Conservation (phyloP, 2,329 filamentous ascomycete genomes). For the Alternaria burnsii region DNA sequence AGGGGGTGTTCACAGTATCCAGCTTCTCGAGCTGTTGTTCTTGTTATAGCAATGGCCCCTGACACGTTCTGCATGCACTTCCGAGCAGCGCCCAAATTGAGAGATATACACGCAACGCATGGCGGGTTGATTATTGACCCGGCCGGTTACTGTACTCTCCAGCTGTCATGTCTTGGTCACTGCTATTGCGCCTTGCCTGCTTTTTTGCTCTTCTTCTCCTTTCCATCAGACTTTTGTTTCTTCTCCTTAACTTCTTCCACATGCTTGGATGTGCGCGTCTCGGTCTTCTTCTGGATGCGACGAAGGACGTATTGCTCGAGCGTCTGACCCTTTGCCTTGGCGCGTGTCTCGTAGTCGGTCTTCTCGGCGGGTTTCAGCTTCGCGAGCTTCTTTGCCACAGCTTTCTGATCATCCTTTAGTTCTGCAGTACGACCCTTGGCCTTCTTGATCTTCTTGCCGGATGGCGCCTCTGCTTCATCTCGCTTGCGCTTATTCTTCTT, state of each 20-base stretch:
- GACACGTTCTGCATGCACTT: background rate
- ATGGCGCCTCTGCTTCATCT: constrained; percentile 16
- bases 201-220: constrained; percentile 6
- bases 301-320: constrained; percentile 49
- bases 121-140: too few species aligned
- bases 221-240: background rate
- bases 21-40: background rate
- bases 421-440: constrained; percentile 11
- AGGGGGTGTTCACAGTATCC: background rate
- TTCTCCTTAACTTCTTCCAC: background rate
- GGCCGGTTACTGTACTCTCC: background rate
- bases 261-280: constrained; percentile 20
- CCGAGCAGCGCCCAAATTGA: background rate
- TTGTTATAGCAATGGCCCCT: background rate
- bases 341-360: constrained; percentile 44
- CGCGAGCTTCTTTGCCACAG: constrained; percentile 36
- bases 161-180: background rate
- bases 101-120: background rate
- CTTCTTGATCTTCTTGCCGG: constrained; percentile 32
- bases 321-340: constrained; percentile 48
- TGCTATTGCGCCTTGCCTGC: constrained; percentile 8
- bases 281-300: constrained; percentile 46
- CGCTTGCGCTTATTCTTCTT: constrained; percentile 44
- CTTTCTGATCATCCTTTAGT: constrained; percentile 10
- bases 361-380: constrained; percentile 41